Base-by-base conservation (phyloP, 2,329 filamentous ascomycete species). In the Zymoseptoria ardabiliae region DNA sequence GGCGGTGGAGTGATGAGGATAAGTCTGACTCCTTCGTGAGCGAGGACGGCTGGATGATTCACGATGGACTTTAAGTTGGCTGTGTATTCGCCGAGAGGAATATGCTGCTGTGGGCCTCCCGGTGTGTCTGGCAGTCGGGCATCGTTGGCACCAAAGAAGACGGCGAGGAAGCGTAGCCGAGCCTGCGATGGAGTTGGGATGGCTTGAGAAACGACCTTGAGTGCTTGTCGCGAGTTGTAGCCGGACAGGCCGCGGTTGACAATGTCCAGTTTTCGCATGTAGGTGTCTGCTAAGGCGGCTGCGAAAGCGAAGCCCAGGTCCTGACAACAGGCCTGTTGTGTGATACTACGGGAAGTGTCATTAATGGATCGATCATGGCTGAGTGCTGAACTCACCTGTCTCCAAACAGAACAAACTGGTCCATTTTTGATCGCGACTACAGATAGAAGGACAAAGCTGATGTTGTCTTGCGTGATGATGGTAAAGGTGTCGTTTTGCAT, bases 101-200 rank as follows among this genome's bases (percentile, higher is more conserved):
- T 83, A 72, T 93, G 85, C 74, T 97, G 94, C n/a, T 70, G 62
- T 9, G 79, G 78, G 11, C 66, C 65, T 55, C 84, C 85, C 3
- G 79, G 79, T 4, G 81, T 78, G 45, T 82, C 77, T 3, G 85
- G 82, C 3, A 95, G 73, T 57, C 86, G 86, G 3, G 93, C 87
- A 74, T 97, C 94, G 71, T 99, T 97, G 66, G 94, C 90, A 19
- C 94, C 94, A 61, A 97, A 86, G 73, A 89, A 87, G 64, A 93
- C 74, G 19, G 66, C 64, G 50, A 72, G 58, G 68, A 89, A 87
- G 59, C 85, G 82, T 59, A 92, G 81, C 69, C 81, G 82, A 25
- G 81, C 82, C 22, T 79, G 74, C 1, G 81, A 78, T 1, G 85
- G 84, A n/a, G 83, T 76, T 2, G 89, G 87, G 65, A 97, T 85